Conservation (phyloP, 805 yeast species). For the Suhomyces sp. region DNA sequence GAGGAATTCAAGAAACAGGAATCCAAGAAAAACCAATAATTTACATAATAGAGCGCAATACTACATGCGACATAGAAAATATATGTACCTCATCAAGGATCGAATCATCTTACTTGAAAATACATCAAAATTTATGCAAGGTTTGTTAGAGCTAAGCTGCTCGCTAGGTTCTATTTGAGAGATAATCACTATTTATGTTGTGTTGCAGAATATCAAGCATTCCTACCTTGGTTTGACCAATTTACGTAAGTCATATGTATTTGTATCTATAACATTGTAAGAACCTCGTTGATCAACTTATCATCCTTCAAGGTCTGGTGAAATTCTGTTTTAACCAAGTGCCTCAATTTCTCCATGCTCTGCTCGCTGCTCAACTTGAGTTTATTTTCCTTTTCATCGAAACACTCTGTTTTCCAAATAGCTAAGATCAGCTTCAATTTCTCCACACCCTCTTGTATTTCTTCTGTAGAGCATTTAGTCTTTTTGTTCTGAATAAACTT, state of each 20-base stretch:
- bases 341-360: constrained; percentile 38
- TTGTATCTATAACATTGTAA: constrained; percentile 32
- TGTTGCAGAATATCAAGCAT: too few relatives aligned
- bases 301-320: constrained; percentile 21
- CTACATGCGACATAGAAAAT: too few relatives aligned
- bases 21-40: background rate
- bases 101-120: too few relatives aligned
- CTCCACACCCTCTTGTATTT: constrained; percentile 54
- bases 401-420: constrained; percentile 52
- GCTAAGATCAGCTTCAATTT: constrained; percentile 46
- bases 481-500: constrained; percentile 46
- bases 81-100: too few relatives aligned
- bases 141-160: too few relatives aligned
- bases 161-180: too few relatives aligned
- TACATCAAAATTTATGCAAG: too few relatives aligned
- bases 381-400: constrained; percentile 18
- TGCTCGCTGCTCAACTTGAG: constrained; percentile 33
- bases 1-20: background rate
- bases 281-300: constrained; percentile 46
- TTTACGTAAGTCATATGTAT: too few relatives aligned
- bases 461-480: constrained; percentile 50
- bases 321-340: constrained; percentile 27
- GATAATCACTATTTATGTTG: too few relatives aligned
- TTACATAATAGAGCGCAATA: background rate
- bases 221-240: too few relatives aligned